phyloP scores from a whole-genome alignment of 495 filamentous ascomycete species.

The Cercophora sp. region DNA sequence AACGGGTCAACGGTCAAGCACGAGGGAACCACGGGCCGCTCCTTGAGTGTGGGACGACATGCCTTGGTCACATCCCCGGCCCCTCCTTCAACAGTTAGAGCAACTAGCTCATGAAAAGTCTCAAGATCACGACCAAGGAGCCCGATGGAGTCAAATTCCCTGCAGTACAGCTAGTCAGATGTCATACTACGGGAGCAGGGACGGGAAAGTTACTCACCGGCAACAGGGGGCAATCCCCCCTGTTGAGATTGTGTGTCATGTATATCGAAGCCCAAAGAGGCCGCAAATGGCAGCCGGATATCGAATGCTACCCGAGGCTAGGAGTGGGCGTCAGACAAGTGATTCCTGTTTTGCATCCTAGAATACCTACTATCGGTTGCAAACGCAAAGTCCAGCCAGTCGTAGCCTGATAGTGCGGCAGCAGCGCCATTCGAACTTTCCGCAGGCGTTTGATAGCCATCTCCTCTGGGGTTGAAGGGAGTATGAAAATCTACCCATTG shows the following conservation, averaged over 20 bases:
- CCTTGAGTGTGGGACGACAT: too few relatives aligned
- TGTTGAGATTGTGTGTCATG: background rate
- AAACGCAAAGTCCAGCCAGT: background rate
- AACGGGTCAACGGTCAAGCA: too few relatives aligned
- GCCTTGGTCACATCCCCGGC: background rate
- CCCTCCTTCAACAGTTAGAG: background rate
- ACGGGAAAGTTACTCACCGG: background rate
- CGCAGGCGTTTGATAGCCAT: background rate
- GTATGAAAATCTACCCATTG: constrained; percentile 1
- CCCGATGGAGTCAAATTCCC: background rate
- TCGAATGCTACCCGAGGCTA: constrained; percentile 1
- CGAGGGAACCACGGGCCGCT: too few relatives aligned
- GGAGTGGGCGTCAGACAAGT: background rate
- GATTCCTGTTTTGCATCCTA: too few relatives aligned
- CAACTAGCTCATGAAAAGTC: background rate
- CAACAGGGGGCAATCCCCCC: background rate
- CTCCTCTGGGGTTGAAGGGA: constrained; percentile 7
- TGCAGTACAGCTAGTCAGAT: background rate
- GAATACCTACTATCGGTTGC: background rate
- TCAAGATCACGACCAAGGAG: background rate
- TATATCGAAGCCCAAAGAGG: background rate
- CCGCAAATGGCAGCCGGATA: background rate
- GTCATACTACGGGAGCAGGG: background rate
- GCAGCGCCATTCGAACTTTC: background rate
- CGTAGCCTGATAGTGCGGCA: background rate